phyloP scores from a whole-genome alignment of 2,329 filamentous ascomycete genomes.

The Fusarium sp. region DNA sequence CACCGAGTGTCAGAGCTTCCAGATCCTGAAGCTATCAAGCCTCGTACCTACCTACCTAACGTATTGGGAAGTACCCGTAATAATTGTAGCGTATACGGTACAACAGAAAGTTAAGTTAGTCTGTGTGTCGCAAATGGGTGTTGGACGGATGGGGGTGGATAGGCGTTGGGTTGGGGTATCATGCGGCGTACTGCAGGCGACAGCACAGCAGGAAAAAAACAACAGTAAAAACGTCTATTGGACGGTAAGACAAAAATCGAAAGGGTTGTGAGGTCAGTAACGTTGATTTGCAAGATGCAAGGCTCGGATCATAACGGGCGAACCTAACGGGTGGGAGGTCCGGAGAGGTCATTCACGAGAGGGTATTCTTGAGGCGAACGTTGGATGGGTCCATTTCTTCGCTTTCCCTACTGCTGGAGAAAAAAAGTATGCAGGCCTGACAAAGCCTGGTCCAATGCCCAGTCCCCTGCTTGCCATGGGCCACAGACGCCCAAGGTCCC shows the following conservation, averaged over 20 bases:
- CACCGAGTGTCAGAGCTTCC: constrained; percentile 44
- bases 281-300: constrained; percentile 48
- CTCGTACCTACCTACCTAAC: constrained; percentile 28
- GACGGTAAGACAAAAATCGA: constrained; percentile 27
- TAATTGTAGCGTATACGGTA: constrained; percentile 20
- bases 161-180: constrained; percentile 37
- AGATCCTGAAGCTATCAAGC: constrained; percentile 35
- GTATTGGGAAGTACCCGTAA: constrained; percentile 29
- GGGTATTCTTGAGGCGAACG: constrained; percentile 36
- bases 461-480: constrained; percentile 44
- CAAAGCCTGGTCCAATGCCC: constrained; percentile 28
- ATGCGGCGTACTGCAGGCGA: constrained; percentile 43
- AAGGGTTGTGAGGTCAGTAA: constrained; percentile 38
- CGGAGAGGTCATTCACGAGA: constrained; percentile 48
- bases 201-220: constrained; percentile 38
- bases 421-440: constrained; percentile 45
- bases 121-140: constrained; percentile 21
- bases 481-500: constrained; percentile 38
- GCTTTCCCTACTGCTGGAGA: constrained; percentile 23
- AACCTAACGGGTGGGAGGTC: constrained; percentile 47
- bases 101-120: constrained; percentile 3
- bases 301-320: constrained; percentile 49
- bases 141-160: constrained; percentile 30
- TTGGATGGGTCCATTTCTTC: constrained; percentile 34
- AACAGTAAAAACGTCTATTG: constrained; percentile 35